Conservation (phyloP, 1,284 basidiomycete genomes). For the Cutaneotrichosporon cutaneum region DNA sequence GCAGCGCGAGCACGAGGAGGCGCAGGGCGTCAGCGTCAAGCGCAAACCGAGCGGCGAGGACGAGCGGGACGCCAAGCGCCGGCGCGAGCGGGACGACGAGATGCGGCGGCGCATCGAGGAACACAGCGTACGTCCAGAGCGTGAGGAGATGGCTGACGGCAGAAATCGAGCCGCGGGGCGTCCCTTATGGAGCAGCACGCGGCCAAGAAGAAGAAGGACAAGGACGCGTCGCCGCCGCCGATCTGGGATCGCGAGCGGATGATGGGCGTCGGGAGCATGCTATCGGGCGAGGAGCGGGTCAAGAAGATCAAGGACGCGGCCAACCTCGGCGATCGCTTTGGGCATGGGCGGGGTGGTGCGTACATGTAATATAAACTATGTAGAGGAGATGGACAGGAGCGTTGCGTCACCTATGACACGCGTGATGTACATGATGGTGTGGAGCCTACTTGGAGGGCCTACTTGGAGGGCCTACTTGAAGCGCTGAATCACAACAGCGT, state of each 20-base stretch:
- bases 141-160: slow-evolving; percentile 13
- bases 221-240: slow-evolving; percentile 57
- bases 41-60: slow-evolving; percentile 60
- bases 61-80: slow-evolving; percentile 66
- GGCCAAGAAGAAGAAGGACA: slow-evolving; percentile 42
- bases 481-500: slow-evolving; percentile 81
- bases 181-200: slow-evolving; percentile 70
- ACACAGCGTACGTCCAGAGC: slow-evolving; percentile 65
- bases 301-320: slow-evolving; percentile 75
- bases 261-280: slow-evolving; percentile 78
- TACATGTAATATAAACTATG: slow-evolving; percentile 27
- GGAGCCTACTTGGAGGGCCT: slow-evolving; percentile 58
- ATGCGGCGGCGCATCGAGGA: slow-evolving; percentile 70
- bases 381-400: background rate
- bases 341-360: slow-evolving; percentile 55
- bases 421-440: slow-evolving; percentile 25
- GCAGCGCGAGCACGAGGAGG: slow-evolving; percentile 79
- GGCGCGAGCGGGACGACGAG: slow-evolving; percentile 69
- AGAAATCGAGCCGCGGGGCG: slow-evolving; percentile 66
- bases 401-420: background rate
- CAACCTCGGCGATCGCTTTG: slow-evolving; percentile 76
- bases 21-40: slow-evolving; percentile 77
- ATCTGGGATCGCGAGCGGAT: slow-evolving; percentile 88
- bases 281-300: slow-evolving; percentile 76
- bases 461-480: too few relatives aligned